A percentile compares a stretch with the other conserved stretches of the same genome.
phyloP scores from a whole-genome alignment of 2,329 filamentous ascomycete species.

The Zymoseptoria tritici region DNA sequence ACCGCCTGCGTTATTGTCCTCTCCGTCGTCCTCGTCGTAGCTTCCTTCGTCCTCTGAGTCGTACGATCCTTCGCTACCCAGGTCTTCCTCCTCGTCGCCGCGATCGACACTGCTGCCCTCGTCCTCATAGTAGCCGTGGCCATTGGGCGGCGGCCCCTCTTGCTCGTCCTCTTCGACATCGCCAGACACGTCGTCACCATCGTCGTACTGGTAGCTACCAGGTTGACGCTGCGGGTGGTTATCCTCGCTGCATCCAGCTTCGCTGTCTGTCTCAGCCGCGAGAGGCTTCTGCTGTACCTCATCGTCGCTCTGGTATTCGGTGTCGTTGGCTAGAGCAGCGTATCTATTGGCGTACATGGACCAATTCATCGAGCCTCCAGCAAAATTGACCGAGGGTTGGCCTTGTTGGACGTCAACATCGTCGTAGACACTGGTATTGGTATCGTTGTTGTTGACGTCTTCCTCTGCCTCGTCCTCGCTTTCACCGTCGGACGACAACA shows the following conservation, averaged over 20 bases:
- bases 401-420: neutral
- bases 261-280: slow-evolving; percentile 5
- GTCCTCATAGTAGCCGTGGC: neutral
- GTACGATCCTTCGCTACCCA: slow-evolving; percentile 7
- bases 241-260: neutral
- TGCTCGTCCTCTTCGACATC: slow-evolving; percentile 8
- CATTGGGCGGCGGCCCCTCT: neutral
- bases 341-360: slow-evolving; percentile 5
- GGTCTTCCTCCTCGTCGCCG: slow-evolving; percentile 10
- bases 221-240: neutral
- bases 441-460: neutral
- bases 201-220: slow-evolving; percentile 6
- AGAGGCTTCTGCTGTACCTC: neutral
- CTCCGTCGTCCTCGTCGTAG: slow-evolving; percentile 8
- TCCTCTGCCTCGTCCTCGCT: neutral
- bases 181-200: slow-evolving; percentile 11
- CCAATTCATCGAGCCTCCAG: neutral
- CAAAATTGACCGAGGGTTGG: neutral
- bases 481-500: slow-evolving; percentile 19
- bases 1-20: neutral
- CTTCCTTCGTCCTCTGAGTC: slow-evolving; percentile 3
- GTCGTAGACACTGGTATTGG: neutral
- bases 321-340: slow-evolving; percentile 7
- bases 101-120: slow-evolving; percentile 2
- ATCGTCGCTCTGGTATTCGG: slow-evolving; percentile 2